Conservation (phyloP, 2,329 filamentous ascomycete genomes). For the Fusarium sp. region DNA sequence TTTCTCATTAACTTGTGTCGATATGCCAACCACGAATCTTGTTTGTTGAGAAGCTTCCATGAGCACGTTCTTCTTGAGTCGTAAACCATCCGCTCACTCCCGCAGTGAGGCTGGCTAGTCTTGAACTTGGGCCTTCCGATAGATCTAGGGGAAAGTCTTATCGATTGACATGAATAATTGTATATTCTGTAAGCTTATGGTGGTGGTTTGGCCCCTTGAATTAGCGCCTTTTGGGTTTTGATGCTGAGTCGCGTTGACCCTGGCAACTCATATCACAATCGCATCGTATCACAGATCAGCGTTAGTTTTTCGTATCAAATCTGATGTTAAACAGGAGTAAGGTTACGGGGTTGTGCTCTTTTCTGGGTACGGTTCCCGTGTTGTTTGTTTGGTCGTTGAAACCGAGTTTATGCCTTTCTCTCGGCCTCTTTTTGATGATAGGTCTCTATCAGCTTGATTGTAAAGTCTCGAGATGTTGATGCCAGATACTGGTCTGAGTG, state of each 20-base stretch:
- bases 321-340: not conserved
- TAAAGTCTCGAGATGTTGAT: not conserved
- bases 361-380: not conserved
- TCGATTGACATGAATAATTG: not conserved
- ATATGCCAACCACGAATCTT: constrained; percentile 1
- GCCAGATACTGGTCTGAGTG: no score
- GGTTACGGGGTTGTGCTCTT: not conserved
- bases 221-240: constrained; percentile 2
- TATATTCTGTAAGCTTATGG: constrained; percentile 1
- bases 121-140: not conserved
- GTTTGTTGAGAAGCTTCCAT: constrained; percentile 11
- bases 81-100: not conserved
- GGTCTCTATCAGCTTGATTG: not conserved
- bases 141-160: not conserved
- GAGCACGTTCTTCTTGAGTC: constrained; percentile 10
- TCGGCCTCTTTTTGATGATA: not conserved
- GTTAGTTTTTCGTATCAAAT: not conserved
- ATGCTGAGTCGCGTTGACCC: constrained; percentile 20
- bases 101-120: constrained; percentile 4
- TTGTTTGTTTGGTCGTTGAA: not conserved
- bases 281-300: constrained; percentile 2
- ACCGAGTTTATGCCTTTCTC: not conserved
- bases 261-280: constrained; percentile 4
- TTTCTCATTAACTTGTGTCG: constrained; percentile 5
- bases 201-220: constrained; percentile 17